Evolutionary conservation across 176 grass and related monocot genomes (phyloP).

Genomic region (Chloris gayana): DNA sequence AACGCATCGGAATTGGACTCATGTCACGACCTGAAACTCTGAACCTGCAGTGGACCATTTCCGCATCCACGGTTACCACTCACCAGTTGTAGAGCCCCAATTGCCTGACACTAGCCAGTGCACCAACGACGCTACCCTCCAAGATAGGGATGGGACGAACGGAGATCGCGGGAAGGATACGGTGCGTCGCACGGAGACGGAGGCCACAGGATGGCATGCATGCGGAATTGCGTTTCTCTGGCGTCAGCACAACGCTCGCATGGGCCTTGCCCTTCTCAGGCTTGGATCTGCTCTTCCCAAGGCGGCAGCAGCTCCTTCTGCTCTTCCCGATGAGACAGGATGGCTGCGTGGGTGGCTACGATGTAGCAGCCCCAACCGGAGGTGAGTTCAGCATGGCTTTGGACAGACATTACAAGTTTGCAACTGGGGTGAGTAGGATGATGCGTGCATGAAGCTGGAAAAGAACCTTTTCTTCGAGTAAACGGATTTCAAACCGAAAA

Average conservation of each 20-base stretch:
- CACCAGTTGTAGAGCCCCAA: slow-evolving; percentile 32
- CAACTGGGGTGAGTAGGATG: too few species aligned
- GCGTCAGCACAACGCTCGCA: slow-evolving; percentile 13
- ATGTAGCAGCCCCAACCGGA: slow-evolving; percentile 31
- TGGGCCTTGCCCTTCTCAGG: background rate
- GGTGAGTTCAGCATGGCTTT: background rate
- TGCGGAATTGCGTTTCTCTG: background rate
- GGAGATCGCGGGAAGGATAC: slow-evolving; percentile 40
- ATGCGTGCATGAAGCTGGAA: background rate
- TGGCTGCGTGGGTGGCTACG: background rate
- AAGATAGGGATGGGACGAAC: slow-evolving; percentile 24
- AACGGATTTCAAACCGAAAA: too few species aligned
- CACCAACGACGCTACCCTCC: slow-evolving; percentile 25
- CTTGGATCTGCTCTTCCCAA: slow-evolving; percentile 37
- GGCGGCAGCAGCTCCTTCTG: slow-evolving; percentile 15
- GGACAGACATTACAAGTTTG: slow-evolving; percentile 6
- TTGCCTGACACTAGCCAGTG: background rate
- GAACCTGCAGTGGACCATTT: slow-evolving; percentile 1
- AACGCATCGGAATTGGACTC: background rate
- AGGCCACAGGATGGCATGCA: background rate
- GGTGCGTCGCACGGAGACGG: slow-evolving; percentile 17
- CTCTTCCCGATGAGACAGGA: slow-evolving; percentile 37
- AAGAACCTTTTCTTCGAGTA: too few species aligned
- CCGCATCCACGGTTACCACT: background rate
- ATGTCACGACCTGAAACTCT: background rate